Percentiles rank a stretch among this genome's conserved stretches.
Evolutionary conservation across 768 basidiomycete genomes (phyloP).

Genomic region (Termitomyces heimii): DNA sequence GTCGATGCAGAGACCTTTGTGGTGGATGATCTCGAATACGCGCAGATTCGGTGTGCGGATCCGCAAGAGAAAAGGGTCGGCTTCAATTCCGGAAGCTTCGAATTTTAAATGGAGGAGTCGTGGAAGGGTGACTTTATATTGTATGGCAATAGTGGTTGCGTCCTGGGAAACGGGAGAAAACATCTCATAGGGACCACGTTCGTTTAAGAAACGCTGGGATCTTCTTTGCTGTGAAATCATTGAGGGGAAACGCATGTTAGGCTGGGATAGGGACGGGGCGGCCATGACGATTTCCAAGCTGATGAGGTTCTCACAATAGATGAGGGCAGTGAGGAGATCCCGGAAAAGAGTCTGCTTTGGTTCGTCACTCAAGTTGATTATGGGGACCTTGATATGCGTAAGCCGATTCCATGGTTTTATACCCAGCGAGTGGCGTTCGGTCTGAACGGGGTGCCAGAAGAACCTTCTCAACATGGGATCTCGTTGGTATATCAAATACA

Average conservation of each 20-base stretch:
- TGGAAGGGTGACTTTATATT: not conserved
- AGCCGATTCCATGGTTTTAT: not conserved
- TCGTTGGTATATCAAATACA: not conserved
- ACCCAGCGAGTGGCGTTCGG: not conserved
- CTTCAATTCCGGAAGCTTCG: slow-evolving; percentile 1
- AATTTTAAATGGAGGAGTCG: slow-evolving; percentile 3
- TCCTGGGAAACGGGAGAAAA: not conserved
- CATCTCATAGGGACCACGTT: not conserved
- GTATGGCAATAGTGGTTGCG: not conserved
- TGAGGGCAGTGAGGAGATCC: not conserved
- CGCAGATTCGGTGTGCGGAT: not conserved
- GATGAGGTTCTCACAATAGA: not conserved
- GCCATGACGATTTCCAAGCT: slow-evolving; percentile 1
- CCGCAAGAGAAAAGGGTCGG: not conserved
- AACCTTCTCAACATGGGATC: not conserved
- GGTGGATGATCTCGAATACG: not conserved
- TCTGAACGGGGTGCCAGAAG: not conserved
- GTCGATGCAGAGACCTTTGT: not conserved
- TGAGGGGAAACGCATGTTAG: not conserved
- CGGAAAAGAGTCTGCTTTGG: no score
- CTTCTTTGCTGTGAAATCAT: not conserved
- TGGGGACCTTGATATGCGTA: slow-evolving; percentile 5
- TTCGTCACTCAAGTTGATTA: no score
- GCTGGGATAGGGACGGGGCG: not conserved
- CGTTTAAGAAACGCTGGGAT: not conserved